Evolutionary conservation across 1,139 yeast genomes (phyloP), one percentile per base, ranked within the genome.

Genomic region (Nadsonia starkeyi-henricii): DNA sequence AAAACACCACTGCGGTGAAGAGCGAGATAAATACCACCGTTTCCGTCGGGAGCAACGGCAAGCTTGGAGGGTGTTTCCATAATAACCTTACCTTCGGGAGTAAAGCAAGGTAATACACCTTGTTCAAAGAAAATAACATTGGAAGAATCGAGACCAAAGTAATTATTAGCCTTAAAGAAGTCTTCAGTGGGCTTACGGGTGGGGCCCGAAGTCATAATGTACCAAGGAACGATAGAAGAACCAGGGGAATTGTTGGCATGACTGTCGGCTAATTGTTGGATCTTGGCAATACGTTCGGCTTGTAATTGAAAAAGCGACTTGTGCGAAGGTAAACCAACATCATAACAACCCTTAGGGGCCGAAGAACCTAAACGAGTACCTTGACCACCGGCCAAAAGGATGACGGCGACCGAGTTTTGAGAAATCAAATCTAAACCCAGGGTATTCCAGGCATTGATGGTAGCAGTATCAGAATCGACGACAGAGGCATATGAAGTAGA

Each of bases 301-400:
- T 93, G 99, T 49, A 93, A 75, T 65, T 88, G 95, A 66, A 91
- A 93, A 52, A 93, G 70, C 1, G 95, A 78, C 63, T 85, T 85
- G 42, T 73, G 71, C 1, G 95, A 85, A 1, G 96, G 96, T 47
- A 93, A 73, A 0, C 82, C 81, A 52, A 93, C 81, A 61, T 91
- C 77, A 64, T 78, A 91, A 66, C 97, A 89, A 1, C 99, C 99
- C 66, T 91, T 91, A 43, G 99, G 99, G 33, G 70, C 79, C 17
- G 78, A 69, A 1, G 96, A 85, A 1, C 98, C 98, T 51, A 91
- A 72, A 54, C 99, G 74, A 2, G 97, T 83, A 30, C 98, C 99
- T 66, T 91, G 98, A 49, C 99, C 99, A 50, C 98, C 99, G 12
- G 98, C 96, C 83, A 91, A 81, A 50, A 91, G 73, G 45, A 91